A percentile compares a stretch with the other conserved stretches of the same genome.
These are phyloP conservation scores for Trichoderma sp. DNA, from an alignment of 2,329 filamentous ascomycete genomes.

Conservation along the genomic window DNA sequence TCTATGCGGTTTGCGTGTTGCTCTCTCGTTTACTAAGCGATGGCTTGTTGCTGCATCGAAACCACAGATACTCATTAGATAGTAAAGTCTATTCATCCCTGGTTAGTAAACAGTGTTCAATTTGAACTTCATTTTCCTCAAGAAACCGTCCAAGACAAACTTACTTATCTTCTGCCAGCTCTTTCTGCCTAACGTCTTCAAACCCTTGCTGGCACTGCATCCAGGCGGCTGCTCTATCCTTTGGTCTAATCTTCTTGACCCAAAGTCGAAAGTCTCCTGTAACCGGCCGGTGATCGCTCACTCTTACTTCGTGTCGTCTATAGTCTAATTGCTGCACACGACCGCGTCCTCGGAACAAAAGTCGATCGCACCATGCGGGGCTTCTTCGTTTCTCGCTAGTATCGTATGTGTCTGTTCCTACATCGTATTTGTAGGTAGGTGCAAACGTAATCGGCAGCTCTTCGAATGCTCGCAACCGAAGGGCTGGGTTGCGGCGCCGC, in stretches of 20 bases:
- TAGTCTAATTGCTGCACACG: slow-evolving; percentile 89
- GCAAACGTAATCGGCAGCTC: slow-evolving; percentile 90
- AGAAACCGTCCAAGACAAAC: slow-evolving; percentile 36
- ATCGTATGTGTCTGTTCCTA: slow-evolving; percentile 92
- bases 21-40: slow-evolving; percentile 50
- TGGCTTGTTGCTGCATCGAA: slow-evolving; percentile 58
- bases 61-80: slow-evolving; percentile 56
- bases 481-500: slow-evolving; percentile 84
- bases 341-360: slow-evolving; percentile 82
- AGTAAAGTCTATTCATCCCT: slow-evolving; percentile 49
- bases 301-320: slow-evolving; percentile 81
- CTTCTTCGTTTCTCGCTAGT: slow-evolving; percentile 91
- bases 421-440: slow-evolving; percentile 98
- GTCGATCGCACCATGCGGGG: slow-evolving; percentile 94
- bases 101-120: slow-evolving; percentile 28
- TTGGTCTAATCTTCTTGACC: slow-evolving; percentile 77
- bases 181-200: slow-evolving; percentile 68
- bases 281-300: slow-evolving; percentile 92
- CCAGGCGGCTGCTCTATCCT: slow-evolving; percentile 68
- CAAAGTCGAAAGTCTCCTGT: slow-evolving; percentile 81
- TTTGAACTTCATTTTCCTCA: neutral
- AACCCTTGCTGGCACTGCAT: slow-evolving; percentile 76
- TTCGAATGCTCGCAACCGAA: slow-evolving; percentile 86
- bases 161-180: slow-evolving; percentile 78
- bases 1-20: slow-evolving; percentile 35